phyloP scores from a whole-genome alignment of 805 yeast genomes.

The Ogataea kodamae region DNA sequence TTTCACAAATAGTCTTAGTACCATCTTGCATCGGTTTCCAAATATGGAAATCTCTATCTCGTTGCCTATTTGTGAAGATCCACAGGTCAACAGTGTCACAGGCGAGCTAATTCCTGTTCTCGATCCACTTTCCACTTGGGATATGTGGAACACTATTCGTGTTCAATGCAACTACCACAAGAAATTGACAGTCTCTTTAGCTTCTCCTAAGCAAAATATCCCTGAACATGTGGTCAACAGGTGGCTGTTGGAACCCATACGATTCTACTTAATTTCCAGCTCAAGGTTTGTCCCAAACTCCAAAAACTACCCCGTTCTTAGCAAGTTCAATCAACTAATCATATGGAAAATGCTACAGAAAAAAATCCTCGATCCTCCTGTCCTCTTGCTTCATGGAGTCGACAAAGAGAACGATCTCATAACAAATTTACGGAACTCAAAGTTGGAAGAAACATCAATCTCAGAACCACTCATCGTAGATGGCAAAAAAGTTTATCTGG shows the following conservation, averaged over 20 bases:
- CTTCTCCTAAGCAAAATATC: constrained; percentile 59
- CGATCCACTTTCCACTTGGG: constrained; percentile 64
- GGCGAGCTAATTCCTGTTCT: constrained; percentile 27
- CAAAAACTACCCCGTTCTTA: constrained; percentile 61
- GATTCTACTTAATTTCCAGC: constrained; percentile 52
- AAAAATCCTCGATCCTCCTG: constrained; percentile 38
- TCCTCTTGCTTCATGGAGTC: constrained; percentile 52
- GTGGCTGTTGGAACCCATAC: constrained; percentile 69
- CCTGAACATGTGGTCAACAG: constrained; percentile 50
- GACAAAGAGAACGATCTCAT: constrained; percentile 36
- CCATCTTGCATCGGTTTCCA: constrained; percentile 28
- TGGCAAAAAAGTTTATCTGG: constrained; percentile 22
- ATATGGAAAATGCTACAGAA: constrained; percentile 43
- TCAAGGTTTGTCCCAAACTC: constrained; percentile 56
- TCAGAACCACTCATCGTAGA: constrained; percentile 20
- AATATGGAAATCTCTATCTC: constrained; percentile 43
- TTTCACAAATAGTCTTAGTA: constrained; percentile 40
- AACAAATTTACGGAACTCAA: constrained; percentile 9
- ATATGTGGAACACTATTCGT: constrained; percentile 67
- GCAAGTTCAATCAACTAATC: constrained; percentile 52
- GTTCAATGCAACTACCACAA: constrained; percentile 50
- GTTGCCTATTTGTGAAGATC: constrained; percentile 47
- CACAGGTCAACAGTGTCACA: constrained; percentile 19
- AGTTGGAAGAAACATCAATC: constrained; percentile 9
- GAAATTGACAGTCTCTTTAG: constrained; percentile 67